These are phyloP conservation scores for Kuraishia piskuri DNA, from an alignment of 805 yeast genomes.

Conservation along the genomic window DNA sequence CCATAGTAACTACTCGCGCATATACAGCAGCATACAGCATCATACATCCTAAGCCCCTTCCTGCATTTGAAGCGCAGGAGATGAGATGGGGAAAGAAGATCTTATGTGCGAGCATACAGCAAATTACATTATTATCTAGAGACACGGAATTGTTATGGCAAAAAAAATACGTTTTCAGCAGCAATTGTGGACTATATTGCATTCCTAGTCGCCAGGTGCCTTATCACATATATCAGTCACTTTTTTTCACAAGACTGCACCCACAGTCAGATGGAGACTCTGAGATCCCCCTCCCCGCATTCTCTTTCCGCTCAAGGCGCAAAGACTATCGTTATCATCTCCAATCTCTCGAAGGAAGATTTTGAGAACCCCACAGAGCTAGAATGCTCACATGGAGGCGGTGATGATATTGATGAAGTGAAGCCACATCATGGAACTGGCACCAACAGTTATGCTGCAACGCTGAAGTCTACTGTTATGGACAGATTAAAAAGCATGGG, in stretches of 20 bases:
- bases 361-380: background rate
- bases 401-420: background rate
- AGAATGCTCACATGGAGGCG: background rate
- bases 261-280: background rate
- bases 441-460: background rate
- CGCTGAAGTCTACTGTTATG: background rate
- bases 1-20: too few relatives aligned
- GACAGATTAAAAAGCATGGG: background rate
- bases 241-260: too few relatives aligned
- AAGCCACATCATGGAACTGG: background rate
- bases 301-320: background rate
- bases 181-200: background rate
- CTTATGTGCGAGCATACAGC: background rate
- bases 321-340: slow-evolving; percentile 3
- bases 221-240: too few relatives aligned
- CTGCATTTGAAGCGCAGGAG: background rate
- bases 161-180: too few relatives aligned
- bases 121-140: too few relatives aligned
- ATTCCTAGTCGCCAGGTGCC: background rate
- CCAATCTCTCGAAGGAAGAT: background rate
- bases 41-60: background rate
- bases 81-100: background rate
- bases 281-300: background rate
- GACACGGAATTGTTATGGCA: too few relatives aligned
- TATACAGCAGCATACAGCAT: background rate